A percentile compares a stretch with the other conserved stretches of the same genome.
phyloP scores from a whole-genome alignment of 441 rosid species.

The Omphalea diandra region DNA sequence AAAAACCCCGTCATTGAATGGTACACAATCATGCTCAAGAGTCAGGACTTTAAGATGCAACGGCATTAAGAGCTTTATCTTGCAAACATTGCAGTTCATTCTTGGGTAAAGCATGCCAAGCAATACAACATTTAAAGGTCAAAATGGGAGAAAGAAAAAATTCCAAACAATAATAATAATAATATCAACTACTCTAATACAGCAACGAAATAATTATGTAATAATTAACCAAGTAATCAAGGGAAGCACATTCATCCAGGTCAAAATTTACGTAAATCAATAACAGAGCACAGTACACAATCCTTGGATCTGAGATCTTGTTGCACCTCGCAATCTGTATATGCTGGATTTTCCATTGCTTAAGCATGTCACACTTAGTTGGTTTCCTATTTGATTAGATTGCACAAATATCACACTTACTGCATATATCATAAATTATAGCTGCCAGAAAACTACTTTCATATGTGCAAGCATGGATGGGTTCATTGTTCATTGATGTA shows the following conservation, averaged over 20 bases:
- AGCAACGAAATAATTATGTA: too few relatives aligned
- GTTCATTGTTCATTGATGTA: neutral
- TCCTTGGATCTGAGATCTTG: conserved; percentile 52
- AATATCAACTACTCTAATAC: too few relatives aligned
- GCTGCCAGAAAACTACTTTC: neutral
- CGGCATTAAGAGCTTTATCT: too few relatives aligned
- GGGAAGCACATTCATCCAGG: neutral
- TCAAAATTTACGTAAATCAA: conserved; percentile 29
- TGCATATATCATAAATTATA: neutral
- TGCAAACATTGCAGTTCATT: too few relatives aligned
- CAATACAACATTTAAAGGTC: too few relatives aligned
- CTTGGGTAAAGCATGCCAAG: too few relatives aligned
- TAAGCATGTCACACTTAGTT: conserved; percentile 67
- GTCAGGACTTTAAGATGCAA: too few relatives aligned
- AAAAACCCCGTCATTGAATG: too few relatives aligned
- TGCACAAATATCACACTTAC: conserved; percentile 34
- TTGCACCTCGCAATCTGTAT: conserved; percentile 47
- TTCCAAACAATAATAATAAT: too few relatives aligned
- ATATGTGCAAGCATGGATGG: neutral
- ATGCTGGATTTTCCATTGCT: conserved; percentile 52
- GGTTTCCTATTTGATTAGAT: conserved; percentile 58
- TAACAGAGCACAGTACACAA: conserved; percentile 56
- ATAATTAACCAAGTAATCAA: conserved; percentile 2
- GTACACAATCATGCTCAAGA: too few relatives aligned
- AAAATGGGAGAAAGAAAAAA: too few relatives aligned